Evolutionary conservation across 73 alveolate species (phyloP), one percentile per base, ranked within the genome.

Genomic region (Paramecium biaurelia): DNA sequence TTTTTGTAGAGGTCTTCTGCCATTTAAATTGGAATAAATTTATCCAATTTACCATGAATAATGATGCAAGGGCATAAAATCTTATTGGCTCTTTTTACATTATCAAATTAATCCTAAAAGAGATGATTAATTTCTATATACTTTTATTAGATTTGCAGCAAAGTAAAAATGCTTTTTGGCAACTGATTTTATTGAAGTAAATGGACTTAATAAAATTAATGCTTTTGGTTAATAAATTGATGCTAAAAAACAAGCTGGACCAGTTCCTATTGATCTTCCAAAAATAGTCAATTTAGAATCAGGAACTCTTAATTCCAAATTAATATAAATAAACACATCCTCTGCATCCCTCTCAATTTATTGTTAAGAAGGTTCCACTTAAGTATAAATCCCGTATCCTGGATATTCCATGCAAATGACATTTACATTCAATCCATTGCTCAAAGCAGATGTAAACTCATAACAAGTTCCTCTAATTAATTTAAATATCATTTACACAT

Each of bases 1-100:
- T n/a, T 79, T 34, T 23, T 79, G 56, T 79, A 79, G 14, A 79
- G 5, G 20, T 43, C 72, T 43, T 79, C 70, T 79, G 90, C 70
- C 70, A 57, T 24, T 57, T 45, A 41, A 7, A 57, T 57, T 2
- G 99, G 99, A 12, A 98, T 97, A 57, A 98, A 92, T 70, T 95
- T 93, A 85, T 98, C 99, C 84, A 84, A 92, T 87, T 96, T 96
- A 12, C 99, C 99, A 94, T 98, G 99, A 32, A 98, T 97, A 24
- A 98, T 92, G 24, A 97, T 94, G 57, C 98, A 93, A 59, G 99
- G 99, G 74, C 99, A 97, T 6, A 23, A n/a, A 32, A 89, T 82
- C 26, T 67, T 43, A 43, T 37, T 20, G 3, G 87, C 87, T 32
- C 84, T 89, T 70, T 37, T 49, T 42, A 89, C 32, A 70, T 89